Evolutionary conservation across 768 basidiomycete genomes (phyloP), one percentile per base, ranked within the genome.

Genomic region (Xerocomellus intermedius): DNA sequence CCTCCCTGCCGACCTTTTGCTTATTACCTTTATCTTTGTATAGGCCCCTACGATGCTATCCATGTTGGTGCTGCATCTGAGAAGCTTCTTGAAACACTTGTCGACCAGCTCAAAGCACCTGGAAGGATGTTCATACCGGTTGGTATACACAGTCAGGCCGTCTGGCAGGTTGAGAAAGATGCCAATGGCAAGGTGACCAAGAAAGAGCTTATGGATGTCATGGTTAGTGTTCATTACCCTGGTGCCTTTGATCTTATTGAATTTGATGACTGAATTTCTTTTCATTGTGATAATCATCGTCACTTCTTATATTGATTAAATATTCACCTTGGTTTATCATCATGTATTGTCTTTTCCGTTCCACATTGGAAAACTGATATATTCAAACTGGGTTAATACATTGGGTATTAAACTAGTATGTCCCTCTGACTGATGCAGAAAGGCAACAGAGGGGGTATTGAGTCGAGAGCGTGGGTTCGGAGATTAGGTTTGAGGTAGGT

Each of bases 61-160:
- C 95, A 98, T 61, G 95, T 98, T 36, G 96, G 96, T 4, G 96
- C 96, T 0, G 95, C 96, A 0, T 86, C 95, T 0, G 87, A 91
- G 0, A 77, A 65, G 0, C 72, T 94, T 14, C 94, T 95, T 0
- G 69, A 80, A 21, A 69, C 78, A 0, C 80, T 98, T 1, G 69
- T 98, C 28, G 83, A 89, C 14, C 94, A 96, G 64, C 83, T 94
- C 3, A 85, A 85, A 26, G 67, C 70, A 2, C 87, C 88, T 0
- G 90, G 90, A 16, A 75, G 85, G 49, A 93, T 98, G 88, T 95
- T 98, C 74, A 91, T 98, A 49, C 95, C 95, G 2, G 87, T 98
- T 14, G 95, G 94, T 3, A 78, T 75, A 2, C 63, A 70, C 14
- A 60, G 60, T 14, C 85, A 89, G 55, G 72, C 82, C 62, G 83